Conservation (phyloP, 108 stramenopile species). For the Heterococcus sp. region DNA sequence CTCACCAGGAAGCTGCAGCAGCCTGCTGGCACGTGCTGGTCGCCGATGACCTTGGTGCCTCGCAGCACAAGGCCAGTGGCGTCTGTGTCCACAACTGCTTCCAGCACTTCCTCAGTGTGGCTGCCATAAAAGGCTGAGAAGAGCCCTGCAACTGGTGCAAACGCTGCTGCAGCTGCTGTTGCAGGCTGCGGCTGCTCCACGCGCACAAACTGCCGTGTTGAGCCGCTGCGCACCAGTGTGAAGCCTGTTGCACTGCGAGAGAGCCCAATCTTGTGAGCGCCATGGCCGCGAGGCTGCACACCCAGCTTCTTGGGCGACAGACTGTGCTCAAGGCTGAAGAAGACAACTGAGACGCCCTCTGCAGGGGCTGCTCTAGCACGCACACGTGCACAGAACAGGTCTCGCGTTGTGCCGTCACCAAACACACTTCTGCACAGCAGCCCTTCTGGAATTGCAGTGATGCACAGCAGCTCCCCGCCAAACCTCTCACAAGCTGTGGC, state of each 20-base stretch:
- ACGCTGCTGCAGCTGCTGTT: neutral
- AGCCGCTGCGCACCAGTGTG: neutral
- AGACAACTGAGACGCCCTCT: neutral
- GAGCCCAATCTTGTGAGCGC: neutral
- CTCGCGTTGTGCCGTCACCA: neutral
- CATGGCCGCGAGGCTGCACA: neutral
- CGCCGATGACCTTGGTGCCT: constrained; percentile 22
- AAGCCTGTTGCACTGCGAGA: neutral
- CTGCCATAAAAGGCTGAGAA: constrained; percentile 33
- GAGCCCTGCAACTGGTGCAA: constrained; percentile 1
- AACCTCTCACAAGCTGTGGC: neutral
- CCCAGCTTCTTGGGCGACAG: neutral
- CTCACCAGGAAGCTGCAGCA: constrained; percentile 18
- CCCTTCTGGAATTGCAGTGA: neutral
- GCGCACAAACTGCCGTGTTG: neutral
- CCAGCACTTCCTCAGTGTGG: neutral
- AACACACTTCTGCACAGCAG: neutral
- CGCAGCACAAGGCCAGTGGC: neutral
- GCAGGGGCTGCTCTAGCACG: neutral
- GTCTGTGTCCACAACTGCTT: neutral
- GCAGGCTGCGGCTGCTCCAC: neutral
- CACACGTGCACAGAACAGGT: neutral
- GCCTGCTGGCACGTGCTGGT: constrained; percentile 38
- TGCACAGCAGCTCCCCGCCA: neutral
- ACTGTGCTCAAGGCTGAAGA: neutral